phyloP scores from a whole-genome alignment of 306 rosid species.

The Pachyrhizus erosus region DNA sequence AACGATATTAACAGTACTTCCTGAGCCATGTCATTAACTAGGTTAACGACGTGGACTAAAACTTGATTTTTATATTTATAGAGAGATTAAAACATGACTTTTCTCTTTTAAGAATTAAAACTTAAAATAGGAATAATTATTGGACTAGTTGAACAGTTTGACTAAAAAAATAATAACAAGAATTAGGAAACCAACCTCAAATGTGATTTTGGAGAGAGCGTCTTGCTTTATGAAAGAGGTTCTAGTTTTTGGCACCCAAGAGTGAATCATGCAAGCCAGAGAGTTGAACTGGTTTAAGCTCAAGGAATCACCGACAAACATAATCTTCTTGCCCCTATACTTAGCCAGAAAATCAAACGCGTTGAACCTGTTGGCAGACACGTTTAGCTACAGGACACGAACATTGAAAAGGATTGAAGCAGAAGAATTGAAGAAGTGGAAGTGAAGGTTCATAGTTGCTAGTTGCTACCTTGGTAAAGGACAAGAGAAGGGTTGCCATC shows the following conservation, averaged over 20 bases:
- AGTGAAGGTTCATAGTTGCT: background rate
- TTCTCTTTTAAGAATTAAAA: background rate
- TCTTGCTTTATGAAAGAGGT: constrained; percentile 44
- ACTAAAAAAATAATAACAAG: background rate
- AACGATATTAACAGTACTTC: too few species aligned
- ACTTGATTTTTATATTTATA: too few species aligned
- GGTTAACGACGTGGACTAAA: too few species aligned
- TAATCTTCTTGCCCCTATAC: constrained; percentile 91
- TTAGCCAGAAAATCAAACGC: constrained; percentile 67
- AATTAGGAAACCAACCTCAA: constrained; percentile 57
- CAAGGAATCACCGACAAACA: constrained; percentile 96
- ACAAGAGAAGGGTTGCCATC: constrained; percentile 90
- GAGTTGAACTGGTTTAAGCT: constrained; percentile 91
- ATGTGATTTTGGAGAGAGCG: constrained; percentile 66
- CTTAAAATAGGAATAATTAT: background rate
- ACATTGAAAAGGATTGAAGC: background rate
- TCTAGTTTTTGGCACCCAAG: constrained; percentile 77
- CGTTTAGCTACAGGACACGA: background rate
- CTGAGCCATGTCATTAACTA: too few species aligned
- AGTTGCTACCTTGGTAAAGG: constrained; percentile 75
- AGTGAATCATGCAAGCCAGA: constrained; percentile 82
- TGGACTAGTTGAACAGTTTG: background rate
- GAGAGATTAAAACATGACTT: too few species aligned
- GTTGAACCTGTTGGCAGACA: constrained; percentile 64
- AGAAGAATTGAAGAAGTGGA: background rate